Conservation (phyloP, 2,329 filamentous ascomycete species). For the Corynespora cassiicola region DNA sequence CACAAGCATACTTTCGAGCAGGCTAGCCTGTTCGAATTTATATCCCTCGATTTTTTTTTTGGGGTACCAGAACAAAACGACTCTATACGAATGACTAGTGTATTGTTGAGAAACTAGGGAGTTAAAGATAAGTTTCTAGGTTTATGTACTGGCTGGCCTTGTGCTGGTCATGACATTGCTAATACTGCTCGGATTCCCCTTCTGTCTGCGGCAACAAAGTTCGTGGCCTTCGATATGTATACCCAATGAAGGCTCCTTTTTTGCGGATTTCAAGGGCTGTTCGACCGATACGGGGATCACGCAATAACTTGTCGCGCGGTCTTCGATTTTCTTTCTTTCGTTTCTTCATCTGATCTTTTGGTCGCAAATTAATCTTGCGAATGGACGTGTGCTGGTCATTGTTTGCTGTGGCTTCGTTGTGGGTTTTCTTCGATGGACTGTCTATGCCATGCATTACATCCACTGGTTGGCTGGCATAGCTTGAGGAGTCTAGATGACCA, state of each 20-base stretch:
- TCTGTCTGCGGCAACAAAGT: slow-evolving; percentile 38
- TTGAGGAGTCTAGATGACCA: slow-evolving; percentile 44
- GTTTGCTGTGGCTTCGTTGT: not conserved
- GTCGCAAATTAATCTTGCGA: too few relatives aligned
- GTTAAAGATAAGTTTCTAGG: too few relatives aligned
- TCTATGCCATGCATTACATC: too few relatives aligned
- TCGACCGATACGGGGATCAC: slow-evolving; percentile 71
- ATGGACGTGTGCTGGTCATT: not conserved
- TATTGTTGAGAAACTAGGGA: too few relatives aligned
- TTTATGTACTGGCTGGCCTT: too few relatives aligned
- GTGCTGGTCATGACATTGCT: too few relatives aligned
- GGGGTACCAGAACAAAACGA: too few relatives aligned
- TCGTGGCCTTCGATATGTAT: slow-evolving; percentile 73
- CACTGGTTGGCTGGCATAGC: slow-evolving; percentile 26
- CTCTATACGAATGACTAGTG: too few relatives aligned
- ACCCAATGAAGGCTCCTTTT: slow-evolving; percentile 84
- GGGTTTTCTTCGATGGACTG: too few relatives aligned
- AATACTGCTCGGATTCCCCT: too few relatives aligned
- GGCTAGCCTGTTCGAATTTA: slow-evolving; percentile 7
- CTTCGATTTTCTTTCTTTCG: slow-evolving; percentile 75
- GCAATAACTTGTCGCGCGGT: slow-evolving; percentile 82
- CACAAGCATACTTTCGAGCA: too few relatives aligned
- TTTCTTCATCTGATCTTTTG: slow-evolving; percentile 49
- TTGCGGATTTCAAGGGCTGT: slow-evolving; percentile 82
- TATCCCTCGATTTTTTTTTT: too few relatives aligned